phyloP scores from a whole-genome alignment of 345 rosid species.

The Anastatica hierochuntica region DNA sequence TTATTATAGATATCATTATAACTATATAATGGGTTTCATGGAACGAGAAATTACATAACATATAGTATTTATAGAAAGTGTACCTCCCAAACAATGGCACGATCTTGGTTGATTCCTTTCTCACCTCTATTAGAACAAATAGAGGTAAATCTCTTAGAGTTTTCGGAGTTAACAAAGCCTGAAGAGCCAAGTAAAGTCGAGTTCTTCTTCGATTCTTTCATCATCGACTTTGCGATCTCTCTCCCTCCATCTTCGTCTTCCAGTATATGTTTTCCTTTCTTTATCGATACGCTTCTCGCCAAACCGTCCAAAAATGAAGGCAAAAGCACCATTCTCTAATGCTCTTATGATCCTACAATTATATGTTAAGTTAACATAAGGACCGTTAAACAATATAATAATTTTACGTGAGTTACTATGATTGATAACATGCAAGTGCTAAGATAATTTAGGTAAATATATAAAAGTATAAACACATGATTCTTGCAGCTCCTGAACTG shows the following conservation, averaged over 20 bases:
- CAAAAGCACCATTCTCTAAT: constrained; percentile 37
- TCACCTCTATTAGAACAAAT: constrained; percentile 69
- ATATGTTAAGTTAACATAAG: no score
- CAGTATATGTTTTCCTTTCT: constrained; percentile 33
- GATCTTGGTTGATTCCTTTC: constrained; percentile 80
- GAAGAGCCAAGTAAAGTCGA: constrained; percentile 50
- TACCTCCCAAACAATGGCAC: constrained; percentile 83
- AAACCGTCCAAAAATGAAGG: constrained; percentile 59
- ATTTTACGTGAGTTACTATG: no score
- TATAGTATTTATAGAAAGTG: not conserved
- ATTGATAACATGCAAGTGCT: not conserved
- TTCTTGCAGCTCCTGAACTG: constrained; percentile 2
- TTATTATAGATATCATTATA: not conserved
- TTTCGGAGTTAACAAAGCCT: constrained; percentile 39
- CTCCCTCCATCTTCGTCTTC: constrained; percentile 38
- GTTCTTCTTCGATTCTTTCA: constrained; percentile 62
- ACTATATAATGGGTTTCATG: not conserved
- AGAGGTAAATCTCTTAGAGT: constrained; percentile 42
- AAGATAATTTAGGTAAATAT: not conserved
- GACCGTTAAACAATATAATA: no score
- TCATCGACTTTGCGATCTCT: constrained; percentile 55
- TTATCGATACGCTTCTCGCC: constrained; percentile 45
- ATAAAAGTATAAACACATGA: not conserved
- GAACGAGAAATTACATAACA: constrained; percentile 7
- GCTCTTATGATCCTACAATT: constrained; percentile 10